Evolutionary conservation across 2,329 filamentous ascomycete species (phyloP), one percentile per base, ranked within the genome.

Genomic region (Aspergillus jensenii): DNA sequence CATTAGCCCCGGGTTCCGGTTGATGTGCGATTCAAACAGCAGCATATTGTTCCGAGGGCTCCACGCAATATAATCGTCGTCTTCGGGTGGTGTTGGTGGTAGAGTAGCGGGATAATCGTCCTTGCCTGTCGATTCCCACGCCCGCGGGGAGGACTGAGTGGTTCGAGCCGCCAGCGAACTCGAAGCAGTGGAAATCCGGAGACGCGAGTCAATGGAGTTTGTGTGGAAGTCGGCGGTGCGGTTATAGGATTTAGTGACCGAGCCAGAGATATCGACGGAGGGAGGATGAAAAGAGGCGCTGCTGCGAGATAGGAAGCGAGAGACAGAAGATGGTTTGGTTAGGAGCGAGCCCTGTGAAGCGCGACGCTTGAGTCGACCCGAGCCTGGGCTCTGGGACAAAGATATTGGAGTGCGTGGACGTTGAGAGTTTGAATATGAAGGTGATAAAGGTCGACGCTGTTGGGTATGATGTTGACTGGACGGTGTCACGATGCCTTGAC

Each of bases 181-280:
- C 62, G 70, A 69, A 58, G 67, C 65, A n/a, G 65, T 71, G 52
- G 67, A 69, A 40, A 69, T 65, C 37, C 64, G 72, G 56, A 70
- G 65, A 55, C 66, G 67, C 33, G 71, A 67, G 48, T 72, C 69
- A 2, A 60, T 59, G 15, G 71, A 69, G 9, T 67, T 63, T 23
- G 60, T 65, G 12, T 68, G 67, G 19, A 69, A 68, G 17, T 71
- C 68, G 27, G 63, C 67, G 27, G 64, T 3, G 40, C 65, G 66
- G 23, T 58, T 50, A n/a, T 67, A 58, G 27, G 65, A 61, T 48
- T 66, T 68, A 3, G 68, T 61, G 21, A 66, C 60, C 6, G 69
- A 62, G 46, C 80, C 78, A 50, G 84, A 73, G 17, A 76, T 71
- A 55, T 84, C 77, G 65, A 84, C 84, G 2, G 81, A 81, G 5